phyloP scores from a whole-genome alignment of 768 basidiomycete species.

The Amanita phalloides region DNA sequence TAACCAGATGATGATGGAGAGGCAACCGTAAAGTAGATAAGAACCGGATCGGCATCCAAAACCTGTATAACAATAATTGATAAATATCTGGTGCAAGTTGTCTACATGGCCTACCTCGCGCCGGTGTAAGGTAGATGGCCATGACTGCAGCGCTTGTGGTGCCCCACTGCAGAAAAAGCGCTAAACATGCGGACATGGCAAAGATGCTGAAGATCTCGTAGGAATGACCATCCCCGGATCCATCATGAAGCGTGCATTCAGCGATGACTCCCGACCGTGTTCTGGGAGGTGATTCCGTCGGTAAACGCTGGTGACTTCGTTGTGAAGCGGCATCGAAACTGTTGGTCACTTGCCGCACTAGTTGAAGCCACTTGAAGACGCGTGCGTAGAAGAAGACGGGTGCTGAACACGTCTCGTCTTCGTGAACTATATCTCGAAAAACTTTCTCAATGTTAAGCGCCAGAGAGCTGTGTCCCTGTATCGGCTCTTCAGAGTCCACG shows the following conservation, averaged over 20 bases:
- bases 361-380: slow-evolving; percentile 11
- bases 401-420: slow-evolving; percentile 11
- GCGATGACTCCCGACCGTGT: background rate
- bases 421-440: background rate
- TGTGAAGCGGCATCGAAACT: slow-evolving; percentile 8
- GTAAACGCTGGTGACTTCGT: background rate
- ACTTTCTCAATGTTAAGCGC: no score
- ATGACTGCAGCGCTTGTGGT: slow-evolving; percentile 15
- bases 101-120: slow-evolving; percentile 10
- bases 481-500: no score
- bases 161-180: slow-evolving; percentile 15
- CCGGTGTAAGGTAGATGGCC: slow-evolving; percentile 13
- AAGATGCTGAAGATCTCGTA: slow-evolving; percentile 8
- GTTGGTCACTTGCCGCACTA: slow-evolving; percentile 8
- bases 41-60: background rate
- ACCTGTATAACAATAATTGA: background rate
- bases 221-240: no score
- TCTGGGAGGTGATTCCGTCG: background rate
- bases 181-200: slow-evolving; percentile 7
- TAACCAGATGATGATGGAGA: slow-evolving; percentile 14
- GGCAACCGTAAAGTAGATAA: slow-evolving; percentile 12
- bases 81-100: background rate
- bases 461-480: slow-evolving; percentile 9
- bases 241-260: background rate
- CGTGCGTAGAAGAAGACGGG: slow-evolving; percentile 16